These are phyloP conservation scores for Fusarium foetens DNA, from an alignment of 2,329 filamentous ascomycete genomes.

Conservation along the genomic window DNA sequence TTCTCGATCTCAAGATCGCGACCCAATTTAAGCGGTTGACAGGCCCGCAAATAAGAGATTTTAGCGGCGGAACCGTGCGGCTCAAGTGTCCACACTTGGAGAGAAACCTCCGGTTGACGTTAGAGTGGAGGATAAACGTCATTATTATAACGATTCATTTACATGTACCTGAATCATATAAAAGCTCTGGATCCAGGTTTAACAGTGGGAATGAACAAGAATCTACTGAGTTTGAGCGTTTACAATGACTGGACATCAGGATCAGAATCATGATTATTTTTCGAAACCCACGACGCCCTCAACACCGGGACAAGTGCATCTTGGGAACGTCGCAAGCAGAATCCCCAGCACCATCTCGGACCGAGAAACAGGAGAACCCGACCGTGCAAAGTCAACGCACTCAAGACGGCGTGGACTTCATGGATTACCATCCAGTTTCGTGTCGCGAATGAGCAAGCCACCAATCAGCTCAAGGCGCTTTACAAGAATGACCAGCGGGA, in stretches of 20 bases:
- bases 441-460: conserved; percentile 13
- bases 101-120: conserved; percentile 24
- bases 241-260: conserved; percentile 1
- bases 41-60: conserved; percentile 9
- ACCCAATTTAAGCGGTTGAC: neutral
- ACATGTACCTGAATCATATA: neutral
- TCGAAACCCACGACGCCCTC: conserved; percentile 12
- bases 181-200: neutral
- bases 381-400: neutral
- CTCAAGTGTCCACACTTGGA: conserved; percentile 3
- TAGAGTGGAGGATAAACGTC: conserved; percentile 21
- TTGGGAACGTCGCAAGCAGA: conserved; percentile 15
- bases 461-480: neutral
- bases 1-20: neutral
- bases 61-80: neutral
- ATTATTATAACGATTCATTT: neutral
- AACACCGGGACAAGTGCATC: conserved; percentile 20
- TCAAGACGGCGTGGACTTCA: conserved; percentile 1
- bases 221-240: fast-evolving
- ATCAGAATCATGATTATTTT: conserved; percentile 19
- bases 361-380: neutral
- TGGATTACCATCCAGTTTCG: neutral
- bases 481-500: neutral
- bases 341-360: conserved; percentile 24
- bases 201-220: neutral